Conservation (phyloP, 1,139 yeast species). For the Candida neerlandica region DNA sequence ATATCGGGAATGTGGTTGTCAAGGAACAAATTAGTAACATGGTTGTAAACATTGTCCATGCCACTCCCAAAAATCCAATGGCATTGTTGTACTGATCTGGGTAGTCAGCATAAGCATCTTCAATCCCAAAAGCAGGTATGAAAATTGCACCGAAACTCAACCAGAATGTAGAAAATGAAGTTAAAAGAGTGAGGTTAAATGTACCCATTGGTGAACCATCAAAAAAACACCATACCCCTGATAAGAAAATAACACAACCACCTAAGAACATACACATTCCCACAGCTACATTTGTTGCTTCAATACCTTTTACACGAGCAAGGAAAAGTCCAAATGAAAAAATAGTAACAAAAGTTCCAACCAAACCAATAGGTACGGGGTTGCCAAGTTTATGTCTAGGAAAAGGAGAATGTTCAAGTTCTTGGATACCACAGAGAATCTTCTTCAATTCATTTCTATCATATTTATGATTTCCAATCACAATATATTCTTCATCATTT, state of each 20-base stretch:
- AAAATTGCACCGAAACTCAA: slow-evolving; percentile 41
- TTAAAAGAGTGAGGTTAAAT: slow-evolving; percentile 43
- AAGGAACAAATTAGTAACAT: slow-evolving; percentile 41
- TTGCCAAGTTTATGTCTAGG: slow-evolving; percentile 46
- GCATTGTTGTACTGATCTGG: slow-evolving; percentile 36
- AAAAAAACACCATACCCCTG: slow-evolving; percentile 55
- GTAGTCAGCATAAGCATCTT: slow-evolving; percentile 50
- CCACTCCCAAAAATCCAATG: slow-evolving; percentile 43
- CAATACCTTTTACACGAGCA: slow-evolving; percentile 46
- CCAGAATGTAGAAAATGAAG: slow-evolving; percentile 49
- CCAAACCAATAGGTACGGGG: slow-evolving; percentile 64
- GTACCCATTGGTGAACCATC: slow-evolving; percentile 31
- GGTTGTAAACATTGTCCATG: slow-evolving; percentile 50
- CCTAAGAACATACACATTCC: slow-evolving; percentile 49
- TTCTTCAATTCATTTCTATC: slow-evolving; percentile 25
- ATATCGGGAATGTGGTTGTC: slow-evolving; percentile 27
- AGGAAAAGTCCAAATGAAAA: slow-evolving; percentile 48
- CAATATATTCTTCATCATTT: slow-evolving; percentile 22
- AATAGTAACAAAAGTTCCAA: slow-evolving; percentile 55
- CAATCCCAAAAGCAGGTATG: slow-evolving; percentile 52
- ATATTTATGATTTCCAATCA: slow-evolving; percentile 35
- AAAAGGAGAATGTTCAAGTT: slow-evolving; percentile 37
- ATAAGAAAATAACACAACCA: slow-evolving; percentile 49
- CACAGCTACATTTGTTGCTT: slow-evolving; percentile 41
- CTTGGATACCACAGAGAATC: slow-evolving; percentile 39